phyloP scores from a whole-genome alignment of 176 grass and related monocot species.

The Carex kokanica region DNA sequence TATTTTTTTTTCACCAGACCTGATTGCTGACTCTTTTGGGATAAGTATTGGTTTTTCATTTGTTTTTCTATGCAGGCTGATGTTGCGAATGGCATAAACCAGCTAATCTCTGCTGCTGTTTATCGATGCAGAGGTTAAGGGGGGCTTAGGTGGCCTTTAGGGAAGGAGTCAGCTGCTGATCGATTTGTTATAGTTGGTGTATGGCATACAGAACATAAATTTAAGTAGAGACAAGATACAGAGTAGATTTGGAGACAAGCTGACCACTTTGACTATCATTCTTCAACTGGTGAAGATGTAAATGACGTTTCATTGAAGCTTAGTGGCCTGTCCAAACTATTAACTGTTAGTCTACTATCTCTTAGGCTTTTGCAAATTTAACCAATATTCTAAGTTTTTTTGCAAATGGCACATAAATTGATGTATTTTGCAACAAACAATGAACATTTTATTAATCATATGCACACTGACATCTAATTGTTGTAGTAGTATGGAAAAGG shows the following conservation, averaged over 20 bases:
- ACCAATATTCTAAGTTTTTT: background rate
- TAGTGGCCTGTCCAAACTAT: slow-evolving; percentile 27
- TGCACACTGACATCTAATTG: background rate
- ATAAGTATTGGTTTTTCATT: background rate
- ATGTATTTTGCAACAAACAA: background rate
- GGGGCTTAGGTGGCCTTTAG: slow-evolving; percentile 65
- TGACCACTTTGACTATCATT: slow-evolving; percentile 44
- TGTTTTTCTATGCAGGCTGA: slow-evolving; percentile 46
- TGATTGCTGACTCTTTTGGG: background rate
- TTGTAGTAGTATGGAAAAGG: background rate
- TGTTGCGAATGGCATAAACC: slow-evolving; percentile 40
- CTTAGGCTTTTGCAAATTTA: background rate
- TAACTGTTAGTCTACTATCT: slow-evolving; percentile 48
- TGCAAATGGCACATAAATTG: background rate
- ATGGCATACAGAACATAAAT: slow-evolving; percentile 51
- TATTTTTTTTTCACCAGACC: background rate
- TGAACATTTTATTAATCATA: slow-evolving; percentile 12
- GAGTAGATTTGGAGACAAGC: slow-evolving; percentile 46
- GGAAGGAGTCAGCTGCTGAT: slow-evolving; percentile 45
- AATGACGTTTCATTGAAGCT: slow-evolving; percentile 60
- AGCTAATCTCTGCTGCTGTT: slow-evolving; percentile 49
- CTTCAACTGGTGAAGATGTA: slow-evolving; percentile 46
- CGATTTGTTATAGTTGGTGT: slow-evolving; percentile 43
- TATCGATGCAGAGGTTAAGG: slow-evolving; percentile 62
- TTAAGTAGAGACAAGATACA: slow-evolving; percentile 42